Evolutionary conservation across 768 basidiomycete genomes (phyloP).

Genomic region (Hygrophorus pudorinus): DNA sequence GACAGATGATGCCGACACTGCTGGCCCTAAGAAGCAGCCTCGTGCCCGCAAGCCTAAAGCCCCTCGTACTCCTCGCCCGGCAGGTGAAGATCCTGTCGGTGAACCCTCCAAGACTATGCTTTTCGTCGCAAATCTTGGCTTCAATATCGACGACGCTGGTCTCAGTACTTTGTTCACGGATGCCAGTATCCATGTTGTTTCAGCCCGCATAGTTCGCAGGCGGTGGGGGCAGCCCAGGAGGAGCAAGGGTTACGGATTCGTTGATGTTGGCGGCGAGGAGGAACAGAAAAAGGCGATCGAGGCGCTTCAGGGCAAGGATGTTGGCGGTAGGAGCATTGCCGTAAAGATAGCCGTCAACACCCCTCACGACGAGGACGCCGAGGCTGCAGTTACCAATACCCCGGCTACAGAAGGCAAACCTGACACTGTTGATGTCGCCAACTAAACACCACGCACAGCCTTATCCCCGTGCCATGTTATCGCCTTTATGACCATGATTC

Average conservation of each 20-base stretch:
- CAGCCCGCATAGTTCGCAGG: conserved; percentile 83
- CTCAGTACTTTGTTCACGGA: conserved; percentile 79
- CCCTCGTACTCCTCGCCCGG: conserved; percentile 54
- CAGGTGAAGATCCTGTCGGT: conserved; percentile 76
- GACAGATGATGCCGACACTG: conserved; percentile 21
- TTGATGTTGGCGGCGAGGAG: conserved; percentile 83
- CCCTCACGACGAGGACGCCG: conserved; percentile 46
- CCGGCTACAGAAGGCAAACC: neutral
- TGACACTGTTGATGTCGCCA: neutral
- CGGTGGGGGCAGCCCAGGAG: conserved; percentile 76
- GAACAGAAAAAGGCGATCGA: conserved; percentile 90
- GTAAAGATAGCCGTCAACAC: conserved; percentile 95
- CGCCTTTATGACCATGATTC: conserved; percentile 6
- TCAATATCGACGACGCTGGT: conserved; percentile 80
- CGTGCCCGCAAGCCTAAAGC: conserved; percentile 48
- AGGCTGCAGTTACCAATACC: conserved; percentile 13
- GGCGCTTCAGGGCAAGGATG: conserved; percentile 77
- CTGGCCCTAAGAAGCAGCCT: conserved; percentile 35
- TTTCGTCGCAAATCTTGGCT: conserved; percentile 97
- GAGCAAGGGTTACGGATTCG: conserved; percentile 97
- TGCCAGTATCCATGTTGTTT: conserved; percentile 70
- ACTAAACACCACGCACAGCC: conserved; percentile 1
- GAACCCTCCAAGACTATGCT: conserved; percentile 85
- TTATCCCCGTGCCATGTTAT: conserved; percentile 8
- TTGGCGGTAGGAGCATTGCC: conserved; percentile 77